Evolutionary conservation across 2,329 filamentous ascomycete genomes (phyloP).

Genomic region (Diatrype stigma): DNA sequence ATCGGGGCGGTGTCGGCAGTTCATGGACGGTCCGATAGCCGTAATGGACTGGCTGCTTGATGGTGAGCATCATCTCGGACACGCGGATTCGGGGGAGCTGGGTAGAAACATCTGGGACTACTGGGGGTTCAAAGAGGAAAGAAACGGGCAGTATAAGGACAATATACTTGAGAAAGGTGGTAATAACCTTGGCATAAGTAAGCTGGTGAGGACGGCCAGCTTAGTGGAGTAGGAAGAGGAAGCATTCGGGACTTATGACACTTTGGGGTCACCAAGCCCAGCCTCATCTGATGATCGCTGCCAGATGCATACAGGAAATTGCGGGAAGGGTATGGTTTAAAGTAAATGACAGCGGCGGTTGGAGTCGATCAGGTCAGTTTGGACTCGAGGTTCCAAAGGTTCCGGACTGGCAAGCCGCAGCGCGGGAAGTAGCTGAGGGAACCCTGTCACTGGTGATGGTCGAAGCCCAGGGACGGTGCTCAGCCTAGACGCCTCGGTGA

Average conservation of each 20-base stretch:
- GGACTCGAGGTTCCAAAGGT: conserved; percentile 14
- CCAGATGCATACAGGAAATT: conserved; percentile 29
- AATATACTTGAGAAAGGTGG: conserved; percentile 18
- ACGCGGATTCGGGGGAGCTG: conserved; percentile 19
- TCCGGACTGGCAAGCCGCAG: conserved; percentile 25
- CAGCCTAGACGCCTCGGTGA: conserved; percentile 21
- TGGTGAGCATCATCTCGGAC: conserved; percentile 54
- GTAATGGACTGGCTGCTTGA: conserved; percentile 55
- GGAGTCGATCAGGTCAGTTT: conserved; percentile 20
- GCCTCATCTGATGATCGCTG: conserved; percentile 32
- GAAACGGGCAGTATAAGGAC: neutral
- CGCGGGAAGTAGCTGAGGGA: conserved; percentile 25
- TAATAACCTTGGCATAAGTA: conserved; percentile 36
- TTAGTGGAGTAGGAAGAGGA: conserved; percentile 28
- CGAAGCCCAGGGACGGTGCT: conserved; percentile 10
- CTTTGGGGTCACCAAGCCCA: conserved; percentile 30
- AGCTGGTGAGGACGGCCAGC: conserved; percentile 35
- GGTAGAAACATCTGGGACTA: conserved; percentile 19
- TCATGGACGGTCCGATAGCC: conserved; percentile 60
- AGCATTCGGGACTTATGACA: conserved; percentile 32
- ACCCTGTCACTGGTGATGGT: conserved; percentile 18
- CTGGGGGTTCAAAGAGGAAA: conserved; percentile 13
- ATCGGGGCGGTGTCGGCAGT: conserved; percentile 55
- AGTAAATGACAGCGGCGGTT: conserved; percentile 17
- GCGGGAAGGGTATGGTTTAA: conserved; percentile 16